Evolutionary conservation across 352 stramenopile genomes (phyloP).

Genomic region (Detonula confervacea): DNA sequence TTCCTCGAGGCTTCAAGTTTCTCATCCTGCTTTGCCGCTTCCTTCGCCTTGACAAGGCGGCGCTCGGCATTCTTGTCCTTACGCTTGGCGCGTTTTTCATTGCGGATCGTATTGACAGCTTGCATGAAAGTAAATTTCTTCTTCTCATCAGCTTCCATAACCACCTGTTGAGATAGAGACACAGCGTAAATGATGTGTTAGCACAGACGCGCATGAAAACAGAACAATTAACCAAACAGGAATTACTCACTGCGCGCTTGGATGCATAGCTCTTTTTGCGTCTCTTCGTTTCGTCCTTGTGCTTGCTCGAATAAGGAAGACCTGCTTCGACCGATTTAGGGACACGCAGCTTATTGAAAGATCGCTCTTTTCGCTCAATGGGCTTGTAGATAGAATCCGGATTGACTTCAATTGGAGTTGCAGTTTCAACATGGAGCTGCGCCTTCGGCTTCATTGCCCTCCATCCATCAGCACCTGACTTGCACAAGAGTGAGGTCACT

Average conservation of each 20-base stretch:
- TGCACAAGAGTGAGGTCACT: slow-evolving; percentile 88
- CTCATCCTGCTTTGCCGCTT: slow-evolving; percentile 91
- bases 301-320: slow-evolving; percentile 97
- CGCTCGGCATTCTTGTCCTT: slow-evolving; percentile 91
- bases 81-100: slow-evolving; percentile 94
- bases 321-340: slow-evolving; percentile 96
- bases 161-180: slow-evolving; percentile 75
- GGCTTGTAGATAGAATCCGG: slow-evolving; percentile 98
- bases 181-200: slow-evolving; percentile 23
- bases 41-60: slow-evolving; percentile 90
- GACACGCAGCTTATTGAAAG: slow-evolving; percentile 94
- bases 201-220: slow-evolving; percentile 4
- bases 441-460: slow-evolving; percentile 94
- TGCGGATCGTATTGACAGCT: slow-evolving; percentile 95
- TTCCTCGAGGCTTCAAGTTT: slow-evolving; percentile 86
- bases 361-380: slow-evolving; percentile 91
- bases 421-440: slow-evolving; percentile 93
- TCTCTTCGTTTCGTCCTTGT: slow-evolving; percentile 90
- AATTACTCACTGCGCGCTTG: slow-evolving; percentile 74
- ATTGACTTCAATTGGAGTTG: slow-evolving; percentile 95
- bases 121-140: slow-evolving; percentile 97
- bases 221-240: slow-evolving; percentile 10
- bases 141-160: slow-evolving; percentile 95
- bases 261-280: slow-evolving; percentile 88
- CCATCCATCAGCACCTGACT: slow-evolving; percentile 71